Percentiles rank a stretch among this genome's conserved stretches.
Conservation (phyloP, 352 stramenopile species). For the Phytophthora macrochlamydospora region DNA sequence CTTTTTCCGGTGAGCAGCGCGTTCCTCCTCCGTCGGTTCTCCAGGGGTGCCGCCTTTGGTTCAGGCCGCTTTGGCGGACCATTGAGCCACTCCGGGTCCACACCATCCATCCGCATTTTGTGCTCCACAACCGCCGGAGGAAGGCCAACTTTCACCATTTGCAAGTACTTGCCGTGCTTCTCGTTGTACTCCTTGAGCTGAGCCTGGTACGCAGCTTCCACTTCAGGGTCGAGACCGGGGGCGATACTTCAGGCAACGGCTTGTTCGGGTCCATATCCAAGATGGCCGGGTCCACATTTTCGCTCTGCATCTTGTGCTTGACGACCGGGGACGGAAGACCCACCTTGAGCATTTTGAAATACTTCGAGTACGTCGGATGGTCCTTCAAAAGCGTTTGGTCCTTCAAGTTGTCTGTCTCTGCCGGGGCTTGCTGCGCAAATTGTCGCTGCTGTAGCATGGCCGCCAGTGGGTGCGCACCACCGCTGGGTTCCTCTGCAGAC, state of each 20-base stretch:
- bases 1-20: conserved; percentile 65
- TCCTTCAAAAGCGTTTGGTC: conserved; percentile 58
- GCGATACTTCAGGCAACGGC: conserved; percentile 34
- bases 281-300: conserved; percentile 62
- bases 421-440: conserved; percentile 19
- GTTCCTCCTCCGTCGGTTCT: conserved; percentile 51
- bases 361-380: conserved; percentile 71
- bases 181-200: conserved; percentile 68
- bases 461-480: conserved; percentile 31
- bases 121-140: conserved; percentile 72
- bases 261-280: conserved; percentile 73
- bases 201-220: conserved; percentile 52
- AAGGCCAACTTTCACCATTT: conserved; percentile 85
- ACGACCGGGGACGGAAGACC: conserved; percentile 67
- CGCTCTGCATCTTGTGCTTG: conserved; percentile 79
- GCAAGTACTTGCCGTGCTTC: conserved; percentile 72
- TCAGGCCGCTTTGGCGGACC: conserved; percentile 47
- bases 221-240: conserved; percentile 34
- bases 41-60: conserved; percentile 21
- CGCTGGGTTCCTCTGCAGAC: conserved; percentile 14
- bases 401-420: conserved; percentile 12
- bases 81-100: conserved; percentile 69
- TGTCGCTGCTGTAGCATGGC: conserved; percentile 53
- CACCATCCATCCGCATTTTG: conserved; percentile 85
- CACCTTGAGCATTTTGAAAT: conserved; percentile 87